Conservation (phyloP, 768 basidiomycete species). For the Rhizopogon vesiculosus region DNA sequence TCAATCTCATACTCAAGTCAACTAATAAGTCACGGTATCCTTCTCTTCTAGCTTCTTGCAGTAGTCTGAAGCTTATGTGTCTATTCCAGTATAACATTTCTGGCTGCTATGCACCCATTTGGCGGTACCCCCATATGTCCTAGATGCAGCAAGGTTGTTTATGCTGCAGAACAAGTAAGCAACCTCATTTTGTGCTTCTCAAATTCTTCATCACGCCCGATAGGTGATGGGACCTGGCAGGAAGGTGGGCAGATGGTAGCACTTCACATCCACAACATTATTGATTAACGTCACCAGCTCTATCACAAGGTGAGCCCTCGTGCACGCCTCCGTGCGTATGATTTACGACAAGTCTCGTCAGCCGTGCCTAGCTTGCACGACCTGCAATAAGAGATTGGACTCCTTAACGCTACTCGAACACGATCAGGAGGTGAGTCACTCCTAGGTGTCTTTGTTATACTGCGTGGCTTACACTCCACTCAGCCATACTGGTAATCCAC, state of each 20-base stretch:
- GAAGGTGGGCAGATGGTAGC: constrained; percentile 50
- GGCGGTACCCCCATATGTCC: constrained; percentile 72
- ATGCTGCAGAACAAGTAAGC: constrained; percentile 82
- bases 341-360: constrained; percentile 21
- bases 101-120: constrained; percentile 58
- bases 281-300: constrained; percentile 38
- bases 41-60: neutral
- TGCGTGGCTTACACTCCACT: constrained; percentile 1
- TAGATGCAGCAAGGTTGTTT: constrained; percentile 70
- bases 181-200: neutral
- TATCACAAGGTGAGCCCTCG: constrained; percentile 64
- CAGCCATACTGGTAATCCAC: constrained; percentile 42
- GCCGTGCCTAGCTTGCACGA: constrained; percentile 77
- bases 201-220: constrained; percentile 7
- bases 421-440: constrained; percentile 65
- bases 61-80: neutral
- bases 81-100: neutral
- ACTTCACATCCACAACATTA: neutral
- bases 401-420: constrained; percentile 77
- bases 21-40: too few species aligned
- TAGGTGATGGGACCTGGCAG: constrained; percentile 85
- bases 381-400: constrained; percentile 75
- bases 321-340: neutral
- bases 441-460: neutral
- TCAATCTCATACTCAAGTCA: too few species aligned